phyloP scores from a whole-genome alignment of 306 rosid genomes.

The Casuarina cunninghamiana region DNA sequence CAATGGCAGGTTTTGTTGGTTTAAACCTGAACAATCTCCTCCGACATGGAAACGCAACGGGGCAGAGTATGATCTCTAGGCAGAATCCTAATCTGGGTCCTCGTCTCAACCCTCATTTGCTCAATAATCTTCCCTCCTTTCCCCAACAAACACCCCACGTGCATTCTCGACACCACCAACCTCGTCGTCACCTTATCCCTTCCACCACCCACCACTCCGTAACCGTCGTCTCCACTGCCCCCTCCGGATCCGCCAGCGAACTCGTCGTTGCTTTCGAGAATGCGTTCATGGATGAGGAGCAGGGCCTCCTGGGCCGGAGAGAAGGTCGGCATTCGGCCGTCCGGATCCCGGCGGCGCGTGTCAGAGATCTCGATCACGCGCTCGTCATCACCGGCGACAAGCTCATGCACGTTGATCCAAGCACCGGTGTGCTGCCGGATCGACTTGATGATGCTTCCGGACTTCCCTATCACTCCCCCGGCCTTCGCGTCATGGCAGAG shows the following conservation, averaged over 20 bases:
- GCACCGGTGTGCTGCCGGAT: constrained; percentile 98
- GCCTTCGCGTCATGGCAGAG: constrained; percentile 87
- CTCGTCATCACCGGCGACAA: constrained; percentile 84
- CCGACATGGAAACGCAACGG: constrained; percentile 92
- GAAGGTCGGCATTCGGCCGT: constrained; percentile 86
- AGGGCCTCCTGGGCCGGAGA: constrained; percentile 98
- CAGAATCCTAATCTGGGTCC: constrained; percentile 94
- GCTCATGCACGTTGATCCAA: constrained; percentile 99
- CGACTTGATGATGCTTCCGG: constrained; percentile 90
- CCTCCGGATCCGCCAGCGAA: constrained; percentile 30
- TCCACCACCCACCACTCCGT: constrained; percentile 48
- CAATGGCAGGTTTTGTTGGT: constrained; percentile 36
- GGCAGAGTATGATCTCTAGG: constrained; percentile 95
- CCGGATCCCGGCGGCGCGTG: constrained; percentile 96
- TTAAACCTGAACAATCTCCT: constrained; percentile 98
- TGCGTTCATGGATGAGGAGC: constrained; percentile 80
- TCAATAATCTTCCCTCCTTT: constrained; percentile 99
- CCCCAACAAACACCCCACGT: constrained; percentile 93
- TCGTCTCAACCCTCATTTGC: constrained; percentile 97
- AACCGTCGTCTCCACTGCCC: constrained; percentile 66
- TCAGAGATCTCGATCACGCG: constrained; percentile 90
- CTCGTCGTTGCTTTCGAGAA: constrained; percentile 75
- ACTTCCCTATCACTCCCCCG: constrained; percentile 96
- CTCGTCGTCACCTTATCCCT: constrained; percentile 70
- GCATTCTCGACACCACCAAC: constrained; percentile 94